Base-by-base conservation (phyloP, 495 filamentous ascomycete species). In the Xylaria flabelliformis region DNA sequence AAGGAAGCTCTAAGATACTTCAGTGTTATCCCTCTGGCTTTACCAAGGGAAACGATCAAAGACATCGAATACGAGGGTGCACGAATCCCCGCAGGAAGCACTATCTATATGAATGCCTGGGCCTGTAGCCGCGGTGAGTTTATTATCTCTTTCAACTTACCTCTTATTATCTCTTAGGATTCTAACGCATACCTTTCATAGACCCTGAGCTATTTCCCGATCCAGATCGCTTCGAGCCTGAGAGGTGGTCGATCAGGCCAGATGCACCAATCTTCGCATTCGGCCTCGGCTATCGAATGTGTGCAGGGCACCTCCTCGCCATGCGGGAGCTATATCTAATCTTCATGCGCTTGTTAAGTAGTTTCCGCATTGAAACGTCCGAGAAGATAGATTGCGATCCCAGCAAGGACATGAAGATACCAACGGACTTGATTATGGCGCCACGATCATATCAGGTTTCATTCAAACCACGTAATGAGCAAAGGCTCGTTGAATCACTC, bases 231-330 rank as follows among this genome's bases (percentile, higher is more conserved):
- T 91, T 91, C 77, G 77, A 84, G 19, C 90, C 90, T 10, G 89
- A 91, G 73, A 80, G 90, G 15, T 92, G 88, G 86, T 73, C 90
- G 44, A 88, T 90, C 74, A 84, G 88, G 61, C 88, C 89, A 0
- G 89, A 91, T 53, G 85, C 87, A 3, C 89, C 89, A 10, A 72
- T 90, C 17, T 90, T 90, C 72, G 88, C 88, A 0, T 90, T 90
- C 65, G 88, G 89, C 4, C 81, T 90, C 63, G 89, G 89, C 13
- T 91, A 90, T 69, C 85, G 90, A 29, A 91, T 91, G 89, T 92
- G 90, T 71, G 86, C 89, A 10, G 90, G 90, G 13, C 87, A 87
- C 0, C 75, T 90, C 61, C 83, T 92, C 1, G 89, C 90, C 29
- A 91, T 91, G 53, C 83, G 88, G 0, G 89, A 92, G 77, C 78